Evolutionary conservation across 2,329 filamentous ascomycete species (phyloP).

Genomic region (Emergomyces africanus): DNA sequence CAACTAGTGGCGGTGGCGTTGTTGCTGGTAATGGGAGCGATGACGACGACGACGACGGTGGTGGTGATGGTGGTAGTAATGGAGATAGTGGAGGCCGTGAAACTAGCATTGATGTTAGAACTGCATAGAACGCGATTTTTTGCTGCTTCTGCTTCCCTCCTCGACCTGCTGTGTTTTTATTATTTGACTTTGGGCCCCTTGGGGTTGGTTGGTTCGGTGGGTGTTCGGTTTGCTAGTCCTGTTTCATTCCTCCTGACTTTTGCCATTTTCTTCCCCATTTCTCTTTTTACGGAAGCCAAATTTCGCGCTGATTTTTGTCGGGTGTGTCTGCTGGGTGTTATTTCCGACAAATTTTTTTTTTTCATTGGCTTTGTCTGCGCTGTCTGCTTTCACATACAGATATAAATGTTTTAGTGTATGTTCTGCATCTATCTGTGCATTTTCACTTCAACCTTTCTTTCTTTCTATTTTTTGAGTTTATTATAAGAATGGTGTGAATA

Average conservation of each 20-base stretch:
- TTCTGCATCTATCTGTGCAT: background rate
- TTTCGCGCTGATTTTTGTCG: background rate
- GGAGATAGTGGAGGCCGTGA: background rate
- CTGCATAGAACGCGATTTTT: background rate
- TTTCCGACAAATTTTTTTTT: background rate
- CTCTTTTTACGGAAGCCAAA: background rate
- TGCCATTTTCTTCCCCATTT: background rate
- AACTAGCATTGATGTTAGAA: background rate
- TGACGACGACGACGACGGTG: background rate
- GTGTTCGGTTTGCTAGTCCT: background rate
- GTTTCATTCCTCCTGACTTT: background rate
- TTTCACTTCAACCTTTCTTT: background rate
- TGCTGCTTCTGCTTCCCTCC: background rate
- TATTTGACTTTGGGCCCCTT: background rate
- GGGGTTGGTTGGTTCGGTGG: background rate
- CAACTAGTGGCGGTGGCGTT: background rate
- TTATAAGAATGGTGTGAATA: background rate
- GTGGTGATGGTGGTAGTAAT: background rate
- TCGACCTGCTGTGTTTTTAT: background rate
- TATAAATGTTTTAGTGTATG: background rate
- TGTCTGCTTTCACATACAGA: too few relatives aligned
- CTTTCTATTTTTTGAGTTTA: background rate
- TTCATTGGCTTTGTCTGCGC: background rate
- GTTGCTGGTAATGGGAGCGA: background rate
- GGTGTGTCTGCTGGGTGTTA: background rate